Evolutionary conservation across 129 eudicot species (phyloP).

Genomic region (Ambrosia artemisiifolia): DNA sequence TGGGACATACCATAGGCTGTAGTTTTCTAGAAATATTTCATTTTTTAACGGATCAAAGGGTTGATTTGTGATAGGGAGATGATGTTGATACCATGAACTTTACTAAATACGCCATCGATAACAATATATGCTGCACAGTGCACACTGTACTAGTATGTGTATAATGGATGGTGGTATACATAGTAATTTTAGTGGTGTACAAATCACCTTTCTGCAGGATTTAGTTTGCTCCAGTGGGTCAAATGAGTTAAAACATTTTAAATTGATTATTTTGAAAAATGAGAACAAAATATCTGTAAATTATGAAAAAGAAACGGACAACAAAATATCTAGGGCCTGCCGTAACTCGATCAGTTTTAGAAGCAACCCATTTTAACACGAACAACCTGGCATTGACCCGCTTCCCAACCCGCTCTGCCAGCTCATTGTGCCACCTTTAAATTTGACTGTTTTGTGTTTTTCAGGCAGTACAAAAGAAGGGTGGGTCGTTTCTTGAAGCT

Average conservation of each 20-base stretch:
- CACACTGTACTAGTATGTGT: not conserved
- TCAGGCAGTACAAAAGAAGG: constrained; percentile 72
- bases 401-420: not conserved
- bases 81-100: not conserved
- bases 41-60: not conserved
- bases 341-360: not conserved
- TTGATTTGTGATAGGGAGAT: not conserved
- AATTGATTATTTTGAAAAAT: not conserved
- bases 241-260: not conserved
- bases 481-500: constrained; percentile 85
- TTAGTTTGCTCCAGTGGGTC: not conserved
- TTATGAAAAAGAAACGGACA: not conserved
- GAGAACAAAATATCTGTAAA: not conserved
- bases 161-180: not conserved
- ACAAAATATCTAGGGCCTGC: not conserved
- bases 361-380: not conserved
- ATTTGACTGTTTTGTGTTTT: constrained; percentile 1
- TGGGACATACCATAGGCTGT: not conserved
- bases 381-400: not conserved
- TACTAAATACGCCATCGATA: not conserved
- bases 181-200: not conserved
- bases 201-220: not conserved
- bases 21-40: not conserved
- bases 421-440: constrained; percentile 11
- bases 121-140: not conserved